Evolutionary conservation across 2,329 filamentous ascomycete genomes (phyloP).

Genomic region (Epichloe aotearoae): DNA sequence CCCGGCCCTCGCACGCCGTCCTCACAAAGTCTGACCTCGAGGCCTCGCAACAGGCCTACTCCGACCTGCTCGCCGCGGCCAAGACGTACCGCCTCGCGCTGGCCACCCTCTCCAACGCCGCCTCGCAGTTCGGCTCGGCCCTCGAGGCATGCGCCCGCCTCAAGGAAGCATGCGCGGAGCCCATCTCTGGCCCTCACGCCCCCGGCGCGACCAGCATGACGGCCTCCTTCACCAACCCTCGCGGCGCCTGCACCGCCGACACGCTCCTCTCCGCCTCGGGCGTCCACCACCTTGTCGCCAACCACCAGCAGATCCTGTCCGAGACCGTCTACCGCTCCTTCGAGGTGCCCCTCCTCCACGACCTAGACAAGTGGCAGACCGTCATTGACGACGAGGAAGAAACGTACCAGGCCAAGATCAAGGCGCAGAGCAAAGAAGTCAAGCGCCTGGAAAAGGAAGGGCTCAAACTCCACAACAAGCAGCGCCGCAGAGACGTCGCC

Average conservation of each 20-base stretch:
- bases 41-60: conserved; percentile 47
- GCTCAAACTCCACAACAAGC: conserved; percentile 46
- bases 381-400: conserved; percentile 53
- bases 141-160: conserved; percentile 55
- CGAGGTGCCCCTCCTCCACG: conserved; percentile 56
- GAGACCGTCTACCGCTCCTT: conserved; percentile 57
- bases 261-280: conserved; percentile 48
- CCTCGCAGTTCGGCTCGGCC: conserved; percentile 50
- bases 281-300: conserved; percentile 53
- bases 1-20: conserved; percentile 42
- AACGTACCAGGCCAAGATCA: conserved; percentile 41
- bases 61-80: conserved; percentile 46
- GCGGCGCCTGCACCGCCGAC: conserved; percentile 46
- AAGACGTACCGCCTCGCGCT: conserved; percentile 52
- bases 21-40: conserved; percentile 52
- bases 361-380: conserved; percentile 51
- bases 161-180: conserved; percentile 51
- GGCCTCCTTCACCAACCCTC: conserved; percentile 32
- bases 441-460: conserved; percentile 52
- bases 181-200: conserved; percentile 26
- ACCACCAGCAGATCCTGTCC: conserved; percentile 56
- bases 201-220: conserved; percentile 25
- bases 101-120: conserved; percentile 44
- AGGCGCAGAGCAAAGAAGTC: conserved; percentile 45
- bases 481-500: conserved; percentile 46